Base-by-base conservation (phyloP, 805 yeast species). In the Saccharomycopsis guyanensis region DNA sequence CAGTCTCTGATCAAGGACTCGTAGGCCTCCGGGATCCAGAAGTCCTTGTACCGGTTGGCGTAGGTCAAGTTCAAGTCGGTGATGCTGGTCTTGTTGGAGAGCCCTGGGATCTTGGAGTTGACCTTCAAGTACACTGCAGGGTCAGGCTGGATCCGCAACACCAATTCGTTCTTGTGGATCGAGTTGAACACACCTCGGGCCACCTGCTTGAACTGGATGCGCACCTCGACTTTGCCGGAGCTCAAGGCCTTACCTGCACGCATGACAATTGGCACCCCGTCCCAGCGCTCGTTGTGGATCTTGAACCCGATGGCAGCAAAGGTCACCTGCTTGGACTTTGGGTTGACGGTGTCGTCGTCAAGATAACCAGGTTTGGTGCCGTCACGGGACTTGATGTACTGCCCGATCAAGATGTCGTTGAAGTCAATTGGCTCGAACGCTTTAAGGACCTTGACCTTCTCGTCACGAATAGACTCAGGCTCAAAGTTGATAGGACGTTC, bases 161-260 rank as follows among this genome's bases (percentile, higher is more conserved):
- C 97, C 59, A 93, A 74, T 69, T 93, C 98, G 66, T 93, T 89
- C 66, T 95, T 78, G 55, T 86, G 84, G 55, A 91, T 80, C 49
- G 80, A 77, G 53, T 74, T 72, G 69, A 86, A 88, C 59, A 87
- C 80, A 34, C 95, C 96, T 53, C 76, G 72, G 16, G 89, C 82
- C 41, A 84, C 94, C 38, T 83, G 82, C 68, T 82, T 86, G 70
- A 84, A 91, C 71, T 93, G 97, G 52, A 93, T 70, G 65, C 97
- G 78, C 53, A 93, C 82, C 70, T 93, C 98, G 42, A 93, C 98
- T 72, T 88, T 88, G 50, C 91, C 84, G 59, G 82, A 89, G 64
- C 91, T 87, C 51, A 93, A 71, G n/a, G 97, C 96, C 69, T 93
- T 93, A 60, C 98, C 98, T 13, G 97, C 98, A 69, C 96, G 78